These are phyloP conservation scores for Plasmodium cynomolgi DNA, from an alignment of 169 alveolate species.

Conservation along the genomic window DNA sequence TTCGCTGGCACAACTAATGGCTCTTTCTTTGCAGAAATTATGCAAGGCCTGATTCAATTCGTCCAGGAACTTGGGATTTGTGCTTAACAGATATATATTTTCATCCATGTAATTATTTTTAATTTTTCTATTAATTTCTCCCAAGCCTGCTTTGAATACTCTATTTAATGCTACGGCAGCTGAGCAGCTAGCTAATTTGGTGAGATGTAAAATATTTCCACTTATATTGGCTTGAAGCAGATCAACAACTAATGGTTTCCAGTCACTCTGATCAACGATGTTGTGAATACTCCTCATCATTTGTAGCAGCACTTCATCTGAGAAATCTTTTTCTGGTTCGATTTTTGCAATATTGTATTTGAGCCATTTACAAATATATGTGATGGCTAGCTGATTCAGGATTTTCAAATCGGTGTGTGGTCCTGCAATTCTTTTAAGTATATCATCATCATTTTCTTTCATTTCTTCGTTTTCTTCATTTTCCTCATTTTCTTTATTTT, in stretches of 20 bases:
- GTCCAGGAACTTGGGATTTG: conserved; percentile 81
- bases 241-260: conserved; percentile 92
- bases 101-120: conserved; percentile 78
- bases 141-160: conserved; percentile 85
- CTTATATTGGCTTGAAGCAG: conserved; percentile 88
- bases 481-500: conserved; percentile 66
- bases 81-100: conserved; percentile 80
- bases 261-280: conserved; percentile 89
- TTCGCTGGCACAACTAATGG: conserved; percentile 85
- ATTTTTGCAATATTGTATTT: conserved; percentile 87
- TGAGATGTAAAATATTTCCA: conserved; percentile 85
- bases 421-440: conserved; percentile 77
- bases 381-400: conserved; percentile 86
- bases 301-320: conserved; percentile 88
- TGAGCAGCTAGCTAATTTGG: conserved; percentile 87
- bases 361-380: conserved; percentile 89
- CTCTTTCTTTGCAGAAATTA: conserved; percentile 87
- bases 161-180: conserved; percentile 89
- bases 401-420: conserved; percentile 86
- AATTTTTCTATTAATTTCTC: conserved; percentile 85
- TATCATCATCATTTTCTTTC: conserved; percentile 53
- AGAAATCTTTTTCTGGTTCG: conserved; percentile 87
- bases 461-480: conserved; percentile 33
- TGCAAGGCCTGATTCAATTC: conserved; percentile 84
- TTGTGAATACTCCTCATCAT: conserved; percentile 90